phyloP scores from a whole-genome alignment of 768 basidiomycete species.

The Kwoniella heveanensis region DNA sequence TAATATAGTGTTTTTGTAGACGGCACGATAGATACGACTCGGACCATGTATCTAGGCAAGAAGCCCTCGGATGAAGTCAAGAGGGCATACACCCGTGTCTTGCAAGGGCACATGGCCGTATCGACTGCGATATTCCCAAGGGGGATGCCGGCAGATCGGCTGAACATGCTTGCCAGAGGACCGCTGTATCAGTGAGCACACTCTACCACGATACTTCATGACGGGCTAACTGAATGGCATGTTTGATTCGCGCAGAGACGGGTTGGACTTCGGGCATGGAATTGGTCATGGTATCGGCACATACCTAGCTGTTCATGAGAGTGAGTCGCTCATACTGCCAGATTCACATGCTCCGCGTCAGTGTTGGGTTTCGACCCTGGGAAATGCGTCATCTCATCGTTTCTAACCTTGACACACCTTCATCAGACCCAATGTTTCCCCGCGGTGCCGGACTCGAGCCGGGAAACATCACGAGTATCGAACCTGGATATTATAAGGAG shows the following conservation, averaged over 20 bases:
- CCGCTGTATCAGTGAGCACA: slow-evolving; percentile 68
- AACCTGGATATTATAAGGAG: slow-evolving; percentile 85
- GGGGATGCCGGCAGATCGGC: slow-evolving; percentile 77
- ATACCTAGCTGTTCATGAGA: slow-evolving; percentile 54
- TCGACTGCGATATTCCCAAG: slow-evolving; percentile 87
- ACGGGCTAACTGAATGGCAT: neutral
- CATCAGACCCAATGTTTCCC: slow-evolving; percentile 67
- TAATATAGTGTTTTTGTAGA: slow-evolving; percentile 65
- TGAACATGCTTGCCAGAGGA: slow-evolving; percentile 86
- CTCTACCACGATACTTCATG: too few relatives aligned
- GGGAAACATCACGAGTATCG: slow-evolving; percentile 92
- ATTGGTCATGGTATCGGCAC: slow-evolving; percentile 55
- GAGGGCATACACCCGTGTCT: slow-evolving; percentile 88
- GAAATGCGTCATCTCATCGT: too few relatives aligned
- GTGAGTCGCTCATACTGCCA: too few relatives aligned
- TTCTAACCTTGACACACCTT: too few relatives aligned
- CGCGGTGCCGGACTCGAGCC: slow-evolving; percentile 69
- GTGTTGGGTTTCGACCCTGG: too few relatives aligned
- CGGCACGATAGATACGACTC: slow-evolving; percentile 69
- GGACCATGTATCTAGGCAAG: slow-evolving; percentile 70
- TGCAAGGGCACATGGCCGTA: slow-evolving; percentile 96
- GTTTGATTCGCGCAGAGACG: slow-evolving; percentile 29
- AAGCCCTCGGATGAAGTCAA: slow-evolving; percentile 74
- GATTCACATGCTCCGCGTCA: too few relatives aligned
- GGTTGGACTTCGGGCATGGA: slow-evolving; percentile 55